These are phyloP conservation scores for Zelonia costaricensis DNA, from an alignment of 208 protist species.

Conservation along the genomic window DNA sequence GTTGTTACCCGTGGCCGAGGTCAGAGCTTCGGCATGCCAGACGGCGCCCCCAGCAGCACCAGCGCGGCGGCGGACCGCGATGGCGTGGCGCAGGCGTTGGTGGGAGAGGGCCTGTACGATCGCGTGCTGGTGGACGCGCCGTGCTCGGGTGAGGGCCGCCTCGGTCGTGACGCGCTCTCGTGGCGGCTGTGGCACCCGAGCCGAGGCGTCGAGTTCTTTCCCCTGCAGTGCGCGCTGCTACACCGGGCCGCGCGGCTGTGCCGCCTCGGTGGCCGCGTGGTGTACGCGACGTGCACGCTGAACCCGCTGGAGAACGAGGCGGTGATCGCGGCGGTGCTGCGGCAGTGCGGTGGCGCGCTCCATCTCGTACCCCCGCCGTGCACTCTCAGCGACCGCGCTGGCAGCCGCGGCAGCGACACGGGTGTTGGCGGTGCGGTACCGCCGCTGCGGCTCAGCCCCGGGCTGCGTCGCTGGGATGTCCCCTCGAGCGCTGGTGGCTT, in stretches of 20 bases:
- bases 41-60: constrained; percentile 1
- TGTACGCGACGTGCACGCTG: constrained; percentile 96
- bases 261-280: constrained; percentile 75
- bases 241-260: constrained; percentile 62
- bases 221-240: constrained; percentile 78
- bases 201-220: constrained; percentile 57
- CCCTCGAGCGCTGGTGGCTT: constrained; percentile 63
- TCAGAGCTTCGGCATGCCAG: constrained; percentile 16
- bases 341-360: constrained; percentile 31
- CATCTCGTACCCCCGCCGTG: constrained; percentile 49
- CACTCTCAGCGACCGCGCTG: too few relatives aligned
- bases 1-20: constrained; percentile 41
- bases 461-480: constrained; percentile 61
- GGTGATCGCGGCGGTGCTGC: constrained; percentile 85
- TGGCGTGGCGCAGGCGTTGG: not conserved
- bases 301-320: constrained; percentile 98
- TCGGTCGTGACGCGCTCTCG: constrained; percentile 67
- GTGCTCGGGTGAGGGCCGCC: constrained; percentile 94
- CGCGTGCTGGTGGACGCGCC: constrained; percentile 94
- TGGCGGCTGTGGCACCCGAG: constrained; percentile 88
- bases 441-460: constrained; percentile 32
- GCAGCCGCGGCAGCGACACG: too few relatives aligned
- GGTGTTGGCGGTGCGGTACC: not conserved
- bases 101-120: constrained; percentile 46
- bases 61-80: not conserved